These are phyloP conservation scores for Hymenoscyphus salicellus DNA, from an alignment of 2,329 filamentous ascomycete species.

Conservation along the genomic window DNA sequence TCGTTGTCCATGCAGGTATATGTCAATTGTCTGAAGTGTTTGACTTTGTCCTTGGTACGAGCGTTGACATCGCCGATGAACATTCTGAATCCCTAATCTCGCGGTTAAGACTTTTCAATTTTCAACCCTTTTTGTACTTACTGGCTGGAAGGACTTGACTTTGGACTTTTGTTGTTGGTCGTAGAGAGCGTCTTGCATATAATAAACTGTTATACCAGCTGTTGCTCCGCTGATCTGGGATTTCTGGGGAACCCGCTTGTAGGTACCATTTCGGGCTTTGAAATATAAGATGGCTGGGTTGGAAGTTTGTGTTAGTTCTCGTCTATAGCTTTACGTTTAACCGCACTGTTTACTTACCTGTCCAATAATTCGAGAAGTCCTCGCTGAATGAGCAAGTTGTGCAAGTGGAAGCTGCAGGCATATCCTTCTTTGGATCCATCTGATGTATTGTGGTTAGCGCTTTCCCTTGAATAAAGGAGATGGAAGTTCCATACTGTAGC, in stretches of 20 bases:
- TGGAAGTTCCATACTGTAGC: constrained; percentile 20
- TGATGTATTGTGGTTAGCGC: not conserved
- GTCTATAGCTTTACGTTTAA: too few species aligned
- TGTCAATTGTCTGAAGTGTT: constrained; percentile 43
- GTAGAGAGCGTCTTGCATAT: constrained; percentile 35
- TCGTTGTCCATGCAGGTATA: constrained; percentile 43
- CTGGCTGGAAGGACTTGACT: constrained; percentile 42
- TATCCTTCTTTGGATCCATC: constrained; percentile 36
- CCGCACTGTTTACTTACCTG: constrained; percentile 1
- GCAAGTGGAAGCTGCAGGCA: constrained; percentile 34
- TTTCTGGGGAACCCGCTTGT: constrained; percentile 32
- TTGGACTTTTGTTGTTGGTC: constrained; percentile 34
- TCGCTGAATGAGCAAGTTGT: constrained; percentile 38
- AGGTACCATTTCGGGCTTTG: constrained; percentile 33
- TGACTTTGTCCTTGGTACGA: constrained; percentile 38
- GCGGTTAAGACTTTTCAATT: not conserved
- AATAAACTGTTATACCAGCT: constrained; percentile 41
- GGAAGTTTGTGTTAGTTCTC: not conserved
- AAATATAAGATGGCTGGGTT: constrained; percentile 31
- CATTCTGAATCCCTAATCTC: constrained; percentile 43
- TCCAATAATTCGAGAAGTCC: constrained; percentile 38
- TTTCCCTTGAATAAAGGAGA: not conserved
- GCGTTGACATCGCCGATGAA: constrained; percentile 42
- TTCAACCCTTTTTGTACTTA: constrained; percentile 10
- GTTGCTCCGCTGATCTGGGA: constrained; percentile 29